Base-by-base conservation (phyloP, 2,329 filamentous ascomycete genomes). In the Fusarium buharicum region DNA sequence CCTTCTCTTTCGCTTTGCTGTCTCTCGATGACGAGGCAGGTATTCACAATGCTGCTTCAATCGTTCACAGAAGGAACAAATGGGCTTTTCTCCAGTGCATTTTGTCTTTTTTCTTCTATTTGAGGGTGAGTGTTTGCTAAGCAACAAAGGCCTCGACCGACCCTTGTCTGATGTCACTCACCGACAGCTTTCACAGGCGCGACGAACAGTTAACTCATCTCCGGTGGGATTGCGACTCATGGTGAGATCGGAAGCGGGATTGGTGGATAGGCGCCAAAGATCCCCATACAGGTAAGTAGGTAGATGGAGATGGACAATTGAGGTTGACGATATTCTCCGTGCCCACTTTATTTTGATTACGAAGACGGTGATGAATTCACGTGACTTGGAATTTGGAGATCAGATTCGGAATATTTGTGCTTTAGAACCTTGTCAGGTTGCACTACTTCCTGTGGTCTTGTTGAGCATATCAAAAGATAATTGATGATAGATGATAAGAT, bases 21-120 rank as follows among this genome's bases (percentile, higher is more conserved):
- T 62, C n/a, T 64, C 61, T 2, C 55, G 28, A 49, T 64, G 50
- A 1, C 61, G 45, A 1, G 61, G 61, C 3, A 65, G 39, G 17
- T 64, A 64, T n/a, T 58, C 61, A 20, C 61, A 64, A 17, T 41
- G 28, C 5, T 69, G 63, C 3, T 64, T 49, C 8, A 68, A 13
- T 0, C 66, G 27, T 6, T 69, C 53, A 37, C 66, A 68, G 13
- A 65, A 69, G 4, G 66, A 69, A 9, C 66, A 68, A 9, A 53
- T 18, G 1, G 66, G 66, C 7, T 45, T 47, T 43, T 68, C 66
- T 0, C 66, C 66, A 0, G 66, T 58, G n/a, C 66, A 68, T 36
- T 56, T 68, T 11, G 66, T 63, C 52, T 69, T 68, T 30, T 68
- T 69, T 3, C 63, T 48, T 24, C 66, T 68, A 27, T 33, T 36